Evolutionary conservation across 1,284 basidiomycete species (phyloP).

Genomic region (Uromyces viciae-fabae): DNA sequence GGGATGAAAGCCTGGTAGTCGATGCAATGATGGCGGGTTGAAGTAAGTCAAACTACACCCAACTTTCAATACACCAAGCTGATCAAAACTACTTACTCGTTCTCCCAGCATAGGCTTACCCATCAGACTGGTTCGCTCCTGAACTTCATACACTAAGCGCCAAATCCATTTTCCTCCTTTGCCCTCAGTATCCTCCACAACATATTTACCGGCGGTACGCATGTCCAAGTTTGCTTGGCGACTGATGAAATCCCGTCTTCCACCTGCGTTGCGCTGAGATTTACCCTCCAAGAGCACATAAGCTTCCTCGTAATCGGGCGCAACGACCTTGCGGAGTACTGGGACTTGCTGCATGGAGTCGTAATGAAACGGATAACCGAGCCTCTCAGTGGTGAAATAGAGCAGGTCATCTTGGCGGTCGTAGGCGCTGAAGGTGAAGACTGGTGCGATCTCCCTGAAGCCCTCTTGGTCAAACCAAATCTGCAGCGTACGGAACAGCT

Average conservation of each 20-base stretch:
- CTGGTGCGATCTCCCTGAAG: constrained; percentile 41
- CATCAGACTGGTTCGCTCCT: constrained; percentile 44
- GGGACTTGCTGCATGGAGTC: constrained; percentile 42
- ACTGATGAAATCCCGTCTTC: constrained; percentile 41
- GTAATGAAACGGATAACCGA: constrained; percentile 43
- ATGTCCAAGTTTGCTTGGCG: constrained; percentile 39
- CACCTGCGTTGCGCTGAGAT: constrained; percentile 21
- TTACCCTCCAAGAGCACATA: constrained; percentile 43
- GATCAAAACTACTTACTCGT: constrained; percentile 22
- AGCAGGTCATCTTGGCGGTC: constrained; percentile 31
- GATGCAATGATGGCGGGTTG: not conserved
- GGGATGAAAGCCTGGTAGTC: constrained; percentile 38
- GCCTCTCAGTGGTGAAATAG: constrained; percentile 35
- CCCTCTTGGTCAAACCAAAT: constrained; percentile 46
- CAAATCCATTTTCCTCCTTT: constrained; percentile 44
- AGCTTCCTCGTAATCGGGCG: constrained; percentile 45
- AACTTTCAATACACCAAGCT: not conserved
- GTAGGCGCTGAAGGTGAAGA: constrained; percentile 33
- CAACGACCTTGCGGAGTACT: constrained; percentile 41
- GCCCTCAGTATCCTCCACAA: constrained; percentile 38
- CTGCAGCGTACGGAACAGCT: constrained; percentile 43
- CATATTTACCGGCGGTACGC: constrained; percentile 36
- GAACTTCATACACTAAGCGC: constrained; percentile 40
- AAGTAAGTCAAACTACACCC: too few species aligned
- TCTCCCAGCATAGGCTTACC: constrained; percentile 43